Base-by-base conservation (phyloP, 495 filamentous ascomycete genomes). In the Penicillium daleae region DNA sequence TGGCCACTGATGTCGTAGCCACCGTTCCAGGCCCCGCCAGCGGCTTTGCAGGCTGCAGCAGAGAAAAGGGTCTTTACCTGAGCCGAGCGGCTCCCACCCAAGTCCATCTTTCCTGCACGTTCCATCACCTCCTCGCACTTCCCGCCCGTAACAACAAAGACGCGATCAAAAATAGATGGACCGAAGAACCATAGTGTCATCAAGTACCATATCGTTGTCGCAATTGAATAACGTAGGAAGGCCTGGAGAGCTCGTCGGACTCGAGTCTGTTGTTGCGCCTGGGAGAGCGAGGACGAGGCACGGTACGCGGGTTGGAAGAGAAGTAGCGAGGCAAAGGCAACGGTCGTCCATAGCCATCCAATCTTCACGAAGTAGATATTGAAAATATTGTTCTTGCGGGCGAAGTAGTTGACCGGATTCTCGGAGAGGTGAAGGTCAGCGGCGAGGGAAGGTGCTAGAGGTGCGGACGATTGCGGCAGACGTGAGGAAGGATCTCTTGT, bases 141-240 rank as follows among this genome's bases (percentile, higher is more conserved):
- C 2, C 95, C 95, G 0, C 95, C 95, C 0, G 91, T 96, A 65
- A 90, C 76, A 15, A 83, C 70, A 63, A 98, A 99, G 9, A 87
- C 83, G 3, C 93, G 85, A 73, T 99, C 95, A 64, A 97, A 95
- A 13, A 98, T 78, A 7, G 92, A 80, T 22, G 95, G 87, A 0
- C 95, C 95, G 66, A 99, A 97, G 72, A 89, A 97, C 95, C 94
- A 97, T 80, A 97, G 95, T 66, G 96, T 99, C 19, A 91, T 85
- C 19, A 86, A 71, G 27, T 89, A 82, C 92, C 92, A 96, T 78
- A 86, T 90, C 2, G 72, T 50, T 6, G 92, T 95, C 0, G 90
- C 87, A 7, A 91, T 73, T 4, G 64, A 77, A 83, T 92, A 98
- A 3, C 95, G 80, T 10, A 87, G 44, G 8, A 76, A 42, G 0